These are phyloP conservation scores for Mariannaea elegans DNA, from an alignment of 2,329 filamentous ascomycete genomes.

Conservation along the genomic window DNA sequence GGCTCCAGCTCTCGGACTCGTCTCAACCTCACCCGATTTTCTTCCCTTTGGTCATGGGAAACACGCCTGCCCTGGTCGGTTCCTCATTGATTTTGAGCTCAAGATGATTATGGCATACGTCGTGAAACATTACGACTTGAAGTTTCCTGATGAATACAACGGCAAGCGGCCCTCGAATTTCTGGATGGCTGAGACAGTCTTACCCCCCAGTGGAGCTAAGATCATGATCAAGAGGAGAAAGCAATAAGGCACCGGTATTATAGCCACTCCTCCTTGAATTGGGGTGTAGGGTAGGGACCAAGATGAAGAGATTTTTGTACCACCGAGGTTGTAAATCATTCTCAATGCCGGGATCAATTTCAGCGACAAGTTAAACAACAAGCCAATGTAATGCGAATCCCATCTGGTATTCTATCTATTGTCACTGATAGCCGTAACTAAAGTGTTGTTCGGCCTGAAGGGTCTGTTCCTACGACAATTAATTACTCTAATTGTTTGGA, in stretches of 20 bases:
- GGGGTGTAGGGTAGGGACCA: no score
- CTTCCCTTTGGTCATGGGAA: slow-evolving; percentile 48
- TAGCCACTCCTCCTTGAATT: not conserved
- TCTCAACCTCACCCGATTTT: slow-evolving; percentile 37
- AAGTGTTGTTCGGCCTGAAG: no score
- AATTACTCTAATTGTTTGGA: no score
- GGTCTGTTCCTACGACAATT: no score
- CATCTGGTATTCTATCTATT: no score
- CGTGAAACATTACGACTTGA: slow-evolving; percentile 32
- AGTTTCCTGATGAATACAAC: slow-evolving; percentile 30
- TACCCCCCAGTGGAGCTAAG: slow-evolving; percentile 28
- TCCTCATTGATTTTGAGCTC: slow-evolving; percentile 44
- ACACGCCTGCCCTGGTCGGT: slow-evolving; percentile 45
- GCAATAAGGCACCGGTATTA: not conserved
- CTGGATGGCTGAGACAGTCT: slow-evolving; percentile 32
- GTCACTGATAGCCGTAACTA: no score
- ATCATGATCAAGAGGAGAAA: slow-evolving; percentile 31
- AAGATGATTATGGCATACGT: slow-evolving; percentile 43
- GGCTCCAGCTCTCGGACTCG: slow-evolving; percentile 20
- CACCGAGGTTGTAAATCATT: no score
- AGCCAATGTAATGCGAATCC: no score
- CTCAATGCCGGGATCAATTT: no score
- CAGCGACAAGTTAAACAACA: no score
- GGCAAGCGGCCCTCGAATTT: slow-evolving; percentile 31
- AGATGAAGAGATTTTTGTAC: no score